phyloP scores from a whole-genome alignment of 495 filamentous ascomycete genomes.

The Penicillium steckii region DNA sequence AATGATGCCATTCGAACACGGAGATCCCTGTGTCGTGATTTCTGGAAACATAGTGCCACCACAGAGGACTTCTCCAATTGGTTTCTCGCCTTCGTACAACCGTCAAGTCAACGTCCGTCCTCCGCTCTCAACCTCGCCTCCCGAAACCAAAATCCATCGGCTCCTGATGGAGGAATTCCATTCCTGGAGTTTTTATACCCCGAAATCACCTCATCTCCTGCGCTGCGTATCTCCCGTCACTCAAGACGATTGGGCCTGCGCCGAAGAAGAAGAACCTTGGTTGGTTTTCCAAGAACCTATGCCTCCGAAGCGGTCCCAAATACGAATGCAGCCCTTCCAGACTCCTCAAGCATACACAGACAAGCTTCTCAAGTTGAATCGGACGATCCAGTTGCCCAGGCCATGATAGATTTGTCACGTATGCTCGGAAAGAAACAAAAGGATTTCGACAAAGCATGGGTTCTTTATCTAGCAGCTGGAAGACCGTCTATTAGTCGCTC shows the following conservation, averaged over 20 bases:
- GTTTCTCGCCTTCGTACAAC: conserved; percentile 36
- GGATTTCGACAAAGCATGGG: conserved; percentile 37
- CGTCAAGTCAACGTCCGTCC: conserved; percentile 19
- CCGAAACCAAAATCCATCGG: conserved; percentile 5
- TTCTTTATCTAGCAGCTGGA: conserved; percentile 31
- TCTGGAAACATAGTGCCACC: conserved; percentile 64
- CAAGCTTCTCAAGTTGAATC: background rate
- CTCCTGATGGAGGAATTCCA: conserved; percentile 22
- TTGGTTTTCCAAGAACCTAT: conserved; percentile 29
- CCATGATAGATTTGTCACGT: conserved; percentile 15
- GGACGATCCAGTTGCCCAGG: background rate
- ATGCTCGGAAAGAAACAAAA: conserved; percentile 16
- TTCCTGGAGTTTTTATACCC: conserved; percentile 47
- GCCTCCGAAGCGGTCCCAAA: conserved; percentile 23
- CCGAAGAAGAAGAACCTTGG: conserved; percentile 25
- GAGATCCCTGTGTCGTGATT: conserved; percentile 60
- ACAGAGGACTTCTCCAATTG: conserved; percentile 55
- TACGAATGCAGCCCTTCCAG: background rate
- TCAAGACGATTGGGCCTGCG: conserved; percentile 28
- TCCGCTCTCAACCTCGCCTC: conserved; percentile 10
- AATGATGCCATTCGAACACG: conserved; percentile 53
- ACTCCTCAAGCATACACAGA: background rate
- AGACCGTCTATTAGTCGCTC: conserved; percentile 23
- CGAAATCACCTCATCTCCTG: conserved; percentile 19
- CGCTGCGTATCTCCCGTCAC: conserved; percentile 21